Conservation (phyloP, 1,284 basidiomycete genomes). For the Rhodotorula sp. region DNA sequence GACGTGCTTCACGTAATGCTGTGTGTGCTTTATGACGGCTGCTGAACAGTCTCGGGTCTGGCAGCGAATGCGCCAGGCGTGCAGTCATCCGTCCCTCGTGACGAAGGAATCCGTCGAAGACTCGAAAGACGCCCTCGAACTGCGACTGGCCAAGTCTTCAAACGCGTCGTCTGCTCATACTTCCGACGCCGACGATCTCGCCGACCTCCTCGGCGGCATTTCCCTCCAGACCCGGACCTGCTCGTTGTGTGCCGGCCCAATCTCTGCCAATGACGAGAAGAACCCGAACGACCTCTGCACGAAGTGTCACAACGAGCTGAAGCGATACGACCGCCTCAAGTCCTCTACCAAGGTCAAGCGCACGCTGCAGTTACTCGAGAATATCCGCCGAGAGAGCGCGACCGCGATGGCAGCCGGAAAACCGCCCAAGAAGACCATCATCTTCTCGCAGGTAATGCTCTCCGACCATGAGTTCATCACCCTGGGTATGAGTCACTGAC, state of each 20-base stretch:
- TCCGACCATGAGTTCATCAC: conserved; percentile 47
- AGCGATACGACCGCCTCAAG: conserved; percentile 23
- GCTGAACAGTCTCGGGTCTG: too few relatives aligned
- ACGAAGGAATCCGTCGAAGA: conserved; percentile 16
- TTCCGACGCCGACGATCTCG: conserved; percentile 53
- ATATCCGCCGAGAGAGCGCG: conserved; percentile 56
- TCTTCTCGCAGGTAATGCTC: conserved; percentile 53
- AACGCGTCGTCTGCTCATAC: conserved; percentile 41
- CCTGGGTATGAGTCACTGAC: not conserved
- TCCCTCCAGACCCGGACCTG: conserved; percentile 11
- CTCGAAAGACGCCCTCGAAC: conserved; percentile 29
- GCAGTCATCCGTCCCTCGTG: conserved; percentile 80
- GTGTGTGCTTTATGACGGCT: not conserved
- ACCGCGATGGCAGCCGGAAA: not conserved
- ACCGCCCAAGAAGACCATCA: conserved; percentile 76
- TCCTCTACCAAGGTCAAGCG: conserved; percentile 75
- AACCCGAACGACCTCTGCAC: conserved; percentile 30
- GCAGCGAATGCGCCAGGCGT: conserved; percentile 59
- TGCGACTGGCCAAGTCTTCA: conserved; percentile 51
- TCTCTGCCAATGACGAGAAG: not conserved
- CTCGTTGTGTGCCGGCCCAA: conserved; percentile 8
- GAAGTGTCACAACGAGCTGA: conserved; percentile 37
- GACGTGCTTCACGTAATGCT: conserved; percentile 15
- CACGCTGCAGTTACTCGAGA: conserved; percentile 68
- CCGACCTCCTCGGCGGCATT: conserved; percentile 17